Conservation (phyloP, 2,329 filamentous ascomycete species). For the Metarhizium rileyi region DNA sequence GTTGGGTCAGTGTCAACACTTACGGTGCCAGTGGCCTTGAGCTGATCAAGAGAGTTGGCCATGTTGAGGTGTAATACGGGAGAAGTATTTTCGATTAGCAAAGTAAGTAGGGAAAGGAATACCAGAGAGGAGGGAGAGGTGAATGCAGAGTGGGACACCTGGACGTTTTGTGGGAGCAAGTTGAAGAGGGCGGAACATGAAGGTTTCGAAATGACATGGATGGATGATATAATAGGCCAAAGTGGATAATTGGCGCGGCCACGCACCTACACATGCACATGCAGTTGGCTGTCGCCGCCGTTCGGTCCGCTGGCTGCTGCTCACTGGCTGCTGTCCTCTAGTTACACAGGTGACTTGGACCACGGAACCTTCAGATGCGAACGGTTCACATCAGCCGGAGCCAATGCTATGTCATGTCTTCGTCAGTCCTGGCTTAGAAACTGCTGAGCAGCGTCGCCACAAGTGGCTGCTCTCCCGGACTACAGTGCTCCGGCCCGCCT, state of each 20-base stretch:
- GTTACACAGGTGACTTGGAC: background rate
- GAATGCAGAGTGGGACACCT: background rate
- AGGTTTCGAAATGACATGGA: conserved; percentile 1
- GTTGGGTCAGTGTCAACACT: conserved; percentile 30
- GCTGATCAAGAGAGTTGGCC: conserved; percentile 87
- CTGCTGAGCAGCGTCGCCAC: too few relatives aligned
- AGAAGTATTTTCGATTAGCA: background rate
- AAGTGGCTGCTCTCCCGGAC: conserved; percentile 1
- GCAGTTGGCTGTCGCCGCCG: too few relatives aligned
- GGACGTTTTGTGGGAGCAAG: background rate
- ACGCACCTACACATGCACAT: background rate
- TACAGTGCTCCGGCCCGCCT: conserved; percentile 2
- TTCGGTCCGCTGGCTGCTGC: too few relatives aligned
- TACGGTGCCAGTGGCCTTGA: conserved; percentile 95
- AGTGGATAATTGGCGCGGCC: too few relatives aligned
- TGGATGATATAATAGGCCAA: conserved; percentile 6
- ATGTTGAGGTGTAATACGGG: conserved; percentile 36
- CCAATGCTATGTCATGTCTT: background rate
- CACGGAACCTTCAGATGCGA: too few relatives aligned
- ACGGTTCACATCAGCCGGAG: background rate
- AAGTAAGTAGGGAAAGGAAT: background rate
- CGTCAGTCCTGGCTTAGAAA: too few relatives aligned
- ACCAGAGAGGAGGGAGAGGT: background rate
- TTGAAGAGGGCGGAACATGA: background rate
- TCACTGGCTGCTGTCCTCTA: background rate